phyloP scores from a whole-genome alignment of 805 yeast species.

The Priceomyces fermenticarens region DNA sequence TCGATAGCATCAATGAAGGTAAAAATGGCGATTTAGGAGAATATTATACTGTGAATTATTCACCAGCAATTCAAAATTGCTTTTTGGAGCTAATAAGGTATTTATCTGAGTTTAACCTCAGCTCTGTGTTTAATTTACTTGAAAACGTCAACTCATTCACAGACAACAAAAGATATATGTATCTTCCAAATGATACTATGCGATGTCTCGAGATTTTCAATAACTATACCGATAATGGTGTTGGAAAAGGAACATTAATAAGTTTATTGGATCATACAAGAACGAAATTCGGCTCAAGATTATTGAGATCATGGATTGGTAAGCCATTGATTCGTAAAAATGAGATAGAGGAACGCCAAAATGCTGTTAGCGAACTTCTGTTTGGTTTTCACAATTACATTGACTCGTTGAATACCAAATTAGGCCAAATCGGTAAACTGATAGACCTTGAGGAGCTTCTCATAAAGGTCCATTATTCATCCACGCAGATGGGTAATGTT shows the following conservation, averaged over 20 bases:
- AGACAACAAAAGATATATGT: slow-evolving; percentile 45
- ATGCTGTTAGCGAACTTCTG: slow-evolving; percentile 45
- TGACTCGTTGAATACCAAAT: slow-evolving; percentile 26
- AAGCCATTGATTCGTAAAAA: slow-evolving; percentile 60
- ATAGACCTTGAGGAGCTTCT: slow-evolving; percentile 34
- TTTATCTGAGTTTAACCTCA: slow-evolving; percentile 61
- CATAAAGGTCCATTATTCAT: slow-evolving; percentile 38
- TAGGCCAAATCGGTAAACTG: slow-evolving; percentile 23
- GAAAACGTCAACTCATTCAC: slow-evolving; percentile 54
- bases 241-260: slow-evolving; percentile 63
- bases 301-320: slow-evolving; percentile 69
- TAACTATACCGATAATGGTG: slow-evolving; percentile 53
- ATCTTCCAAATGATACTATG: slow-evolving; percentile 63
- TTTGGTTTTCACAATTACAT: slow-evolving; percentile 28
- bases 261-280: slow-evolving; percentile 81
- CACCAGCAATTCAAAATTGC: slow-evolving; percentile 26
- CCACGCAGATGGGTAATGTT: slow-evolving; percentile 9
- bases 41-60: slow-evolving; percentile 19
- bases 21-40: slow-evolving; percentile 17
- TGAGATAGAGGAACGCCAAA: slow-evolving; percentile 57
- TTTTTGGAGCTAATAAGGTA: slow-evolving; percentile 50
- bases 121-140: slow-evolving; percentile 50
- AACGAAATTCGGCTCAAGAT: slow-evolving; percentile 71
- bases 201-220: slow-evolving; percentile 71
- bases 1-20: slow-evolving; percentile 20